Evolutionary conservation across 305 asterid species (phyloP).

Genomic region (Ajuga reptans): DNA sequence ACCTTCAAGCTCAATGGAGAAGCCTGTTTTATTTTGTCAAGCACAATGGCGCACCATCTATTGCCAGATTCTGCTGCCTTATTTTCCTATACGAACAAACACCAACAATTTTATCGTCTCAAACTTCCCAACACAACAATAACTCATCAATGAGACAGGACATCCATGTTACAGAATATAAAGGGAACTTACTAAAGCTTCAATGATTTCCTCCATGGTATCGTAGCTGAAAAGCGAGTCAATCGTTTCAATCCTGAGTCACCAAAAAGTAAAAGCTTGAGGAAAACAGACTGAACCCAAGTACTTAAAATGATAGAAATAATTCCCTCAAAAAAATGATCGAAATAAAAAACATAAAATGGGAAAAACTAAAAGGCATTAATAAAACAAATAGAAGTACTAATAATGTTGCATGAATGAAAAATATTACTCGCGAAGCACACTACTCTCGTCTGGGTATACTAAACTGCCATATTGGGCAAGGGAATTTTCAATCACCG

Average conservation of each 20-base stretch:
- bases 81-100: slow-evolving; percentile 40
- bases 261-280: slow-evolving; percentile 9
- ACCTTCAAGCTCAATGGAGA: slow-evolving; percentile 92
- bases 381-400: not conserved
- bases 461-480: slow-evolving; percentile 84
- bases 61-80: slow-evolving; percentile 44
- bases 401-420: slow-evolving; percentile 6
- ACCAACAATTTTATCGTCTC: not conserved
- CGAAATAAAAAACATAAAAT: not conserved
- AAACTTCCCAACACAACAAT: not conserved
- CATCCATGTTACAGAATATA: not conserved
- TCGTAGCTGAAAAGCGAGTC: slow-evolving; percentile 68
- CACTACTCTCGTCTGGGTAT: slow-evolving; percentile 61
- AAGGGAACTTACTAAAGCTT: slow-evolving; percentile 60
- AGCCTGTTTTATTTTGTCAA: slow-evolving; percentile 61
- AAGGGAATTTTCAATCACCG: slow-evolving; percentile 74
- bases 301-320: not conserved
- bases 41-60: slow-evolving; percentile 37
- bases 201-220: slow-evolving; percentile 81
- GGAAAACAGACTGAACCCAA: not conserved
- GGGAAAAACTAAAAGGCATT: not conserved
- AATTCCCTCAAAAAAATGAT: not conserved
- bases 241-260: slow-evolving; percentile 62
- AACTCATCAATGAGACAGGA: not conserved
- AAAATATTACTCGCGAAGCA: slow-evolving; percentile 55